These are phyloP conservation scores for Excoecaria cochinchinensis DNA, from an alignment of 345 rosid species.

Conservation along the genomic window DNA sequence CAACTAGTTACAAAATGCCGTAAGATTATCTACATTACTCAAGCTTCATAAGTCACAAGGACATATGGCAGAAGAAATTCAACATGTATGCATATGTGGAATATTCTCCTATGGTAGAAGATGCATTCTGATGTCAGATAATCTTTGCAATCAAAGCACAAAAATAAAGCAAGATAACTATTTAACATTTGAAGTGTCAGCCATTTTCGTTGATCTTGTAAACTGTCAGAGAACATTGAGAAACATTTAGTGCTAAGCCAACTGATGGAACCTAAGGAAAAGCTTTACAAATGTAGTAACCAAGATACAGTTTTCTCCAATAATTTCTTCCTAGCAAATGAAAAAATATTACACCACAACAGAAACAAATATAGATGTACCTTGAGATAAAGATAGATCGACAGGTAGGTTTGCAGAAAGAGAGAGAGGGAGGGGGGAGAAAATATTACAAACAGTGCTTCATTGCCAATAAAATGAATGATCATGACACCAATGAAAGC, in stretches of 20 bases:
- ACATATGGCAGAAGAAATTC: neutral
- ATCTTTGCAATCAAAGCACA: neutral
- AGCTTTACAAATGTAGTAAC: neutral
- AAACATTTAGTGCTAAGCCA: neutral
- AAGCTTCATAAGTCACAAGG: neutral
- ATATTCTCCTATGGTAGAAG: neutral
- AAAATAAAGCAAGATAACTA: neutral
- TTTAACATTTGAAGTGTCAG: neutral
- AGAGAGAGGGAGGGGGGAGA: neutral
- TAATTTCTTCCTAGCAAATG: conserved; percentile 6
- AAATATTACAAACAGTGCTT: neutral
- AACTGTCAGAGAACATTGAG: neutral
- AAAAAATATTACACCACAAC: neutral
- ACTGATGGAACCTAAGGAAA: neutral
- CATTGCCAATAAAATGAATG: neutral
- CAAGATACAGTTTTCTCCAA: neutral
- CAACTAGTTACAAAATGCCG: neutral
- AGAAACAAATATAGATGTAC: neutral
- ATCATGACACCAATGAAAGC: neutral
- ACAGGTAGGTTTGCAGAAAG: neutral
- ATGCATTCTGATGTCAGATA: neutral
- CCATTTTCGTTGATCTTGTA: conserved; percentile 7
- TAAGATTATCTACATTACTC: neutral
- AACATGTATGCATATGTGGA: neutral
- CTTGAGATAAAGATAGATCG: neutral